Evolutionary conservation across 495 filamentous ascomycete genomes (phyloP).

Genomic region (Parmelia sp.): DNA sequence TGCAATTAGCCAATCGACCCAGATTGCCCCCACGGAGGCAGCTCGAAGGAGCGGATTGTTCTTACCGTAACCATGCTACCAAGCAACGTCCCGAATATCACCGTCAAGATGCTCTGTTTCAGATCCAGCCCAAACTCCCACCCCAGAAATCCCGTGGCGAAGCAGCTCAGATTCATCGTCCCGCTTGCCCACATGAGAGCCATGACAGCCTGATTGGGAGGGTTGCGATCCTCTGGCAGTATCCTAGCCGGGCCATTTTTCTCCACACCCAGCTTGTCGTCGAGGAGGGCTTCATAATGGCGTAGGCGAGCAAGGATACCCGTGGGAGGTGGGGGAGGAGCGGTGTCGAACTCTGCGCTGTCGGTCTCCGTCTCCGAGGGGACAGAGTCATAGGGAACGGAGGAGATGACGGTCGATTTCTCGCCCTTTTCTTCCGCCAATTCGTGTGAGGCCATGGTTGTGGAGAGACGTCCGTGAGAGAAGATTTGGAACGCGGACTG

Average conservation of each 20-base stretch:
- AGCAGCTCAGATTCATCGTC: conserved; percentile 51
- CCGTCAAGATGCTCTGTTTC: conserved; percentile 41
- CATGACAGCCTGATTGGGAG: conserved; percentile 16
- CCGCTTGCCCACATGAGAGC: conserved; percentile 40
- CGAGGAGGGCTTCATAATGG: conserved; percentile 37
- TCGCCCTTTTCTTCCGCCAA: background rate
- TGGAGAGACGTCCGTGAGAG: background rate
- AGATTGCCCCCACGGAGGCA: background rate
- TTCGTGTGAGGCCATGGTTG: background rate
- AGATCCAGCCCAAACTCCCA: conserved; percentile 44
- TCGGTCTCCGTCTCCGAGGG: background rate
- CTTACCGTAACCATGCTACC: conserved; percentile 44
- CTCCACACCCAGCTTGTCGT: conserved; percentile 44
- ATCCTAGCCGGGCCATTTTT: conserved; percentile 40
- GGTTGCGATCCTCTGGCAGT: conserved; percentile 33
- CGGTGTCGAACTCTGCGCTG: conserved; percentile 22
- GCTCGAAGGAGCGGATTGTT: background rate
- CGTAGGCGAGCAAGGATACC: conserved; percentile 30
- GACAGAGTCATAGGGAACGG: background rate
- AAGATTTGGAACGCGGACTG: too few species aligned
- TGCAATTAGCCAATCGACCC: conserved; percentile 16
- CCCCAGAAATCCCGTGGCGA: conserved; percentile 46
- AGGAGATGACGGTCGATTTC: conserved; percentile 1
- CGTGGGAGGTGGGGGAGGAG: conserved; percentile 29
- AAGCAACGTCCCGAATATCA: conserved; percentile 41